Percentiles rank a stretch among this genome's conserved stretches.
These are phyloP conservation scores for Panellus pusillus DNA, from an alignment of 768 basidiomycete species.

Conservation along the genomic window DNA sequence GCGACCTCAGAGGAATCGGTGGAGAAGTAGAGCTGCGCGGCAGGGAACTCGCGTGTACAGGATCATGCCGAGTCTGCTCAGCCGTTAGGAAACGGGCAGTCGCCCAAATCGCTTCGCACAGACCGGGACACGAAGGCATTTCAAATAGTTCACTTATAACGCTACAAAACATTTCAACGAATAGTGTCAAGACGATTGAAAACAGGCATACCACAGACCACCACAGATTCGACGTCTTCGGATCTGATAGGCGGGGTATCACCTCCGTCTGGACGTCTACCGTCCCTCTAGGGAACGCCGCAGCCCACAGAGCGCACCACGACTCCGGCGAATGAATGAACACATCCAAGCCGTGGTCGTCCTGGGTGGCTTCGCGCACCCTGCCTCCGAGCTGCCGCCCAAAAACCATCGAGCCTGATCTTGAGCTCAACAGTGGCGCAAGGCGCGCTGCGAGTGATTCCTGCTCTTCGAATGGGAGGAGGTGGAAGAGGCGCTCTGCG, in stretches of 20 bases:
- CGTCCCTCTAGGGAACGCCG: neutral
- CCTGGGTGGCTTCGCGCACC: neutral
- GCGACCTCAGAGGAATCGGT: too few relatives aligned
- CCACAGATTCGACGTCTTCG: neutral
- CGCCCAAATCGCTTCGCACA: too few relatives aligned
- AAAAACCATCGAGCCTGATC: neutral
- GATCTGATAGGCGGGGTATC: neutral
- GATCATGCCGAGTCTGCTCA: too few relatives aligned
- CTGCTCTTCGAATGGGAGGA: neutral
- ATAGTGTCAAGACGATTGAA: too few relatives aligned
- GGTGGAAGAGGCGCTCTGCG: conserved; percentile 3
- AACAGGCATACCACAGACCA: neutral
- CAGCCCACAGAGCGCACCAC: neutral
- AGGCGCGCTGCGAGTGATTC: neutral
- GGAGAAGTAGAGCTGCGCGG: too few relatives aligned
- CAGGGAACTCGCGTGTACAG: too few relatives aligned
- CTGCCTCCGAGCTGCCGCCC: neutral
- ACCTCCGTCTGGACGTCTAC: neutral
- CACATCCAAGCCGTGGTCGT: neutral
- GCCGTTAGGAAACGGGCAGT: too few relatives aligned
- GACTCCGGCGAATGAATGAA: neutral
- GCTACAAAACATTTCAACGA: too few relatives aligned
- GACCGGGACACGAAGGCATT: too few relatives aligned
- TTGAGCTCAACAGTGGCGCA: neutral
- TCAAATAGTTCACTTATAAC: too few relatives aligned